These are phyloP conservation scores for Diaporthe sp. DNA, from an alignment of 2,329 filamentous ascomycete species.

Conservation along the genomic window DNA sequence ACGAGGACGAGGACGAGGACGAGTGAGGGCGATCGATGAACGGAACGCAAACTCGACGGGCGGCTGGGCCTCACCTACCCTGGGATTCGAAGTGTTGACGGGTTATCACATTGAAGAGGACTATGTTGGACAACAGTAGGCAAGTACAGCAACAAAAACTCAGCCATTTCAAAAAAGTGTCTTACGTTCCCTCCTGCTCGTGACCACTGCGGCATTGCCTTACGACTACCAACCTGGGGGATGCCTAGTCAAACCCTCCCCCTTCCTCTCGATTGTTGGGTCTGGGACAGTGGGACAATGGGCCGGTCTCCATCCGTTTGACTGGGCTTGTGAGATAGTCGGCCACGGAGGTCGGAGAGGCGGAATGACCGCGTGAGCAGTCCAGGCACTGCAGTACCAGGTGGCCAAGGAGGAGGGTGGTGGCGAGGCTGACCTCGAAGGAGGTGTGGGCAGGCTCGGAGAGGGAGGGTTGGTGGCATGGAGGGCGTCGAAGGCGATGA, in stretches of 20 bases:
- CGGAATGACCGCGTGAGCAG: not conserved
- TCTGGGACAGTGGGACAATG: not conserved
- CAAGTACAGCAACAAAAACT: slow-evolving; percentile 29
- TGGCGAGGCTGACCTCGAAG: slow-evolving; percentile 1
- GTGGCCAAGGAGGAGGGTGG: not conserved
- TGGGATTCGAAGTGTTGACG: not conserved
- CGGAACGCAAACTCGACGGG: slow-evolving; percentile 10
- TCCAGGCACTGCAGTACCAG: not conserved
- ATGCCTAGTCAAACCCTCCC: not conserved
- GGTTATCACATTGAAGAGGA: not conserved
- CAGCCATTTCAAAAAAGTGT: slow-evolving; percentile 9
- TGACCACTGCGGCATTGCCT: slow-evolving; percentile 2
- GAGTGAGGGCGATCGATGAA: slow-evolving; percentile 43
- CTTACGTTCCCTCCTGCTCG: not conserved
- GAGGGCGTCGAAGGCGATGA: slow-evolving; percentile 8
- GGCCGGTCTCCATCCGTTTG: slow-evolving; percentile 1
- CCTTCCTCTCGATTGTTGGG: not conserved
- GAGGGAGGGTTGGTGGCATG: not conserved
- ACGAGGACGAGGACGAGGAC: slow-evolving; percentile 80
- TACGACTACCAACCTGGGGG: not conserved
- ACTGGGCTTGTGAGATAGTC: not conserved
- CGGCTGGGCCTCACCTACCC: slow-evolving; percentile 10
- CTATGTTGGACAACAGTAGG: slow-evolving; percentile 27
- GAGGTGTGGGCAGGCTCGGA: not conserved
- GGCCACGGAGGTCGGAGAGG: not conserved